phyloP scores from a whole-genome alignment of 495 filamentous ascomycete species.

The Oidiodendron maius region DNA sequence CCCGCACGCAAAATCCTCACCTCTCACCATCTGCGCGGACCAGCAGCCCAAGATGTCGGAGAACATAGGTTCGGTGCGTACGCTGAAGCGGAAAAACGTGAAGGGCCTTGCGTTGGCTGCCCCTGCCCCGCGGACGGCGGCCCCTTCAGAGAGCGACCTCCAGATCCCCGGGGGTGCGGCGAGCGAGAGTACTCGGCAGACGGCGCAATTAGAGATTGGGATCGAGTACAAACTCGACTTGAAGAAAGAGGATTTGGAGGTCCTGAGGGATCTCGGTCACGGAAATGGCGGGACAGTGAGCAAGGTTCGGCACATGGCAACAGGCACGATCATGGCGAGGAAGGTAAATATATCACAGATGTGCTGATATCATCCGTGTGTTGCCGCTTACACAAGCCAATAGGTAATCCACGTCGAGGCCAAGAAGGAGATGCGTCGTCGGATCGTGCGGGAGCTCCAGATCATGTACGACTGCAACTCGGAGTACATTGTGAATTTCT shows the following conservation, averaged over 20 bases:
- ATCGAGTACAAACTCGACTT: slow-evolving; percentile 93
- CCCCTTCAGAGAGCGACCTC: slow-evolving; percentile 37
- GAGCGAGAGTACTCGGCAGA: slow-evolving; percentile 15
- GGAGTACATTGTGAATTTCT: slow-evolving; percentile 93
- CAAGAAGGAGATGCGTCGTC: slow-evolving; percentile 91
- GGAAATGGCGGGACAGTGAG: slow-evolving; percentile 97
- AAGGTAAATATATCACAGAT: too few species aligned
- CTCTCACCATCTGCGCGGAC: too few species aligned
- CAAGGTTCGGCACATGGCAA: slow-evolving; percentile 93
- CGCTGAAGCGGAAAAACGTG: slow-evolving; percentile 93
- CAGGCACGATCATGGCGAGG: slow-evolving; percentile 92
- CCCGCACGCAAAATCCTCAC: too few species aligned
- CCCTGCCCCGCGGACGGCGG: slow-evolving; percentile 52
- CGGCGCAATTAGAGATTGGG: slow-evolving; percentile 77
- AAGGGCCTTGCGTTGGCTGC: slow-evolving; percentile 85
- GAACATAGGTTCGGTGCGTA: slow-evolving; percentile 69
- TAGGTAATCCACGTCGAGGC: slow-evolving; percentile 98
- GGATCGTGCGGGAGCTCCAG: slow-evolving; percentile 91
- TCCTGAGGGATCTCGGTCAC: slow-evolving; percentile 89
- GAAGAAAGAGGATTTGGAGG: slow-evolving; percentile 83
- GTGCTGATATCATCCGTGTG: too few species aligned
- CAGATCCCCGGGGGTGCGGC: slow-evolving; percentile 16
- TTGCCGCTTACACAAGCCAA: too few species aligned
- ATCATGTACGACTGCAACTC: slow-evolving; percentile 98
- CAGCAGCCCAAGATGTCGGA: too few species aligned